Conservation (phyloP, 495 filamentous ascomycete genomes). For the Xylaria curta region DNA sequence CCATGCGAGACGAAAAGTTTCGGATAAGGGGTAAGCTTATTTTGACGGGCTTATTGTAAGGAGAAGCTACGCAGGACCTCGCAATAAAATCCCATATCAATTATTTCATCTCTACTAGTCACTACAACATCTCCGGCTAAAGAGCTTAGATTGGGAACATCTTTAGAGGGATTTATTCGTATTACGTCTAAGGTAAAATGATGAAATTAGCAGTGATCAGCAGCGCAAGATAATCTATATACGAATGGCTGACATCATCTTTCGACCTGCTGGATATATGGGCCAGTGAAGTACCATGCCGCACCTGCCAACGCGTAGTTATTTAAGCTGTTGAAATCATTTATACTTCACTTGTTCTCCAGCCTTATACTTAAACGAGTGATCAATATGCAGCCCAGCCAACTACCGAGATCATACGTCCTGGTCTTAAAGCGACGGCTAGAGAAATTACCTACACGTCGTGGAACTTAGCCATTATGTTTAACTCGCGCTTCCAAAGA, state of each 20-base stretch:
- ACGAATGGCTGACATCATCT: slow-evolving; percentile 12
- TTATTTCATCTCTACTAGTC: neutral
- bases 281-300: neutral
- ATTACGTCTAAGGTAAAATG: neutral
- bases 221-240: neutral
- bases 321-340: neutral
- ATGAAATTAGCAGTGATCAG: neutral
- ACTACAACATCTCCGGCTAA: neutral
- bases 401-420: neutral
- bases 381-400: neutral
- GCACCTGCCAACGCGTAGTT: neutral
- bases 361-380: neutral
- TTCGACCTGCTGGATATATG: neutral
- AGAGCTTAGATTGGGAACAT: neutral
- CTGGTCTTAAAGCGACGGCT: neutral
- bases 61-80: too few relatives aligned
- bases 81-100: too few relatives aligned
- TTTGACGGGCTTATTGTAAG: neutral
- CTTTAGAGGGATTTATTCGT: neutral
- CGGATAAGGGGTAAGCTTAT: neutral
- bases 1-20: neutral
- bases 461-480: too few relatives aligned
- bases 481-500: neutral
- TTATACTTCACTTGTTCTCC: neutral
- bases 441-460: neutral